phyloP scores from a whole-genome alignment of 75 land plant genomes.

The Sequoia sempervirens region DNA sequence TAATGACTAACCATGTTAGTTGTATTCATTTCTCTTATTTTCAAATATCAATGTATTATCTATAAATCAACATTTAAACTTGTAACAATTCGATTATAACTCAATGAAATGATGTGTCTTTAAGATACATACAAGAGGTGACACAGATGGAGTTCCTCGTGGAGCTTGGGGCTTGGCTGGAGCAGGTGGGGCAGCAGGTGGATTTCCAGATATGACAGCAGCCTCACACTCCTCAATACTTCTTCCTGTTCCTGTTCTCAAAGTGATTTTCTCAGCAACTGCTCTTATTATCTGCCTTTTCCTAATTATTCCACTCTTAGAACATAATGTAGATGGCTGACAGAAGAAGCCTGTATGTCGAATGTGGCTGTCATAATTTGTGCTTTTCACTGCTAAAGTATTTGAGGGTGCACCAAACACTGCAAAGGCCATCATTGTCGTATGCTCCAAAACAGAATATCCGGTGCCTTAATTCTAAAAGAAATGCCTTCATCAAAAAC shows the following conservation, averaged over 20 bases:
- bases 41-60: neutral
- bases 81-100: neutral
- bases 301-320: neutral
- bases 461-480: neutral
- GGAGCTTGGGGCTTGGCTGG: constrained; percentile 61
- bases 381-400: neutral
- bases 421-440: neutral
- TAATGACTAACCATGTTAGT: neutral
- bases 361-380: neutral
- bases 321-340: constrained; percentile 3
- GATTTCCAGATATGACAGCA: constrained; percentile 75
- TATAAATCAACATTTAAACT: neutral
- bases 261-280: constrained; percentile 18
- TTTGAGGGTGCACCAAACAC: constrained; percentile 8
- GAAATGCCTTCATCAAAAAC: neutral
- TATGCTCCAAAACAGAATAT: neutral
- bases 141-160: constrained; percentile 67
- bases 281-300: constrained; percentile 16
- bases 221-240: constrained; percentile 81
- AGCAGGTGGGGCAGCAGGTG: constrained; percentile 68
- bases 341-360: neutral
- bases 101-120: neutral
- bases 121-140: constrained; percentile 50
- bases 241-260: constrained; percentile 14
- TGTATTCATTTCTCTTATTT: neutral